These are phyloP conservation scores for Chiua virens DNA, from an alignment of 768 basidiomycete species.

Conservation along the genomic window DNA sequence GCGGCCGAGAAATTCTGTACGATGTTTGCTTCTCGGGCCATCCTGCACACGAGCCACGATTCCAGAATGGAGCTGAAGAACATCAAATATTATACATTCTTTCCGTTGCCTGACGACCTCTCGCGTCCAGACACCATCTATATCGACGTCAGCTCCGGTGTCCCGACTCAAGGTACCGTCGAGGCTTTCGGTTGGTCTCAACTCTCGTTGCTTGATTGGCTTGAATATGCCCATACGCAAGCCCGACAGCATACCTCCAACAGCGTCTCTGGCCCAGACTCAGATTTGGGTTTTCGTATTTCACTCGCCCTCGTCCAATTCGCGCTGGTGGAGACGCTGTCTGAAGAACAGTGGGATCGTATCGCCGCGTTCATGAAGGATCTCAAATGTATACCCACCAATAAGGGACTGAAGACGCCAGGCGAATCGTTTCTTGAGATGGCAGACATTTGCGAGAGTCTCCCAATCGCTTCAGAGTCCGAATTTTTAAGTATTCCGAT, in stretches of 20 bases:
- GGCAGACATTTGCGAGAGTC: constrained; percentile 71
- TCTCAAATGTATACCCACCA: constrained; percentile 70
- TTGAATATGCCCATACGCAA: constrained; percentile 55
- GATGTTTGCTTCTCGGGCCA: constrained; percentile 49
- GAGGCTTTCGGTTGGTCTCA: constrained; percentile 76
- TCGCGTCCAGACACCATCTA: constrained; percentile 75
- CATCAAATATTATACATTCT: constrained; percentile 50
- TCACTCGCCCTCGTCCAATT: constrained; percentile 63
- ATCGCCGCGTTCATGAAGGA: constrained; percentile 49
- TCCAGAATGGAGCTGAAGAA: constrained; percentile 46
- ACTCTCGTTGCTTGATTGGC: constrained; percentile 70
- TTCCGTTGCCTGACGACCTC: constrained; percentile 72
- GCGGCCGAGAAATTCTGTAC: constrained; percentile 5
- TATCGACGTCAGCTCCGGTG: constrained; percentile 54
- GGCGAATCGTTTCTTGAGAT: constrained; percentile 77
- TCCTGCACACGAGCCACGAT: not conserved
- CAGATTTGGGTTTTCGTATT: constrained; percentile 58
- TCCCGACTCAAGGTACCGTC: constrained; percentile 41
- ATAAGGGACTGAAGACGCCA: constrained; percentile 67
- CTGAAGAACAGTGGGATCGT: constrained; percentile 52
- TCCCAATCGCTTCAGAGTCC: constrained; percentile 9
- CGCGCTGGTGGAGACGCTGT: constrained; percentile 62
- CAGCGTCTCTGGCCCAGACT: not conserved
- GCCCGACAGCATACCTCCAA: constrained; percentile 1
- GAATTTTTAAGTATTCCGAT: not conserved